phyloP scores from a whole-genome alignment of 179 eudicot species.

The Actinidia arguta region DNA sequence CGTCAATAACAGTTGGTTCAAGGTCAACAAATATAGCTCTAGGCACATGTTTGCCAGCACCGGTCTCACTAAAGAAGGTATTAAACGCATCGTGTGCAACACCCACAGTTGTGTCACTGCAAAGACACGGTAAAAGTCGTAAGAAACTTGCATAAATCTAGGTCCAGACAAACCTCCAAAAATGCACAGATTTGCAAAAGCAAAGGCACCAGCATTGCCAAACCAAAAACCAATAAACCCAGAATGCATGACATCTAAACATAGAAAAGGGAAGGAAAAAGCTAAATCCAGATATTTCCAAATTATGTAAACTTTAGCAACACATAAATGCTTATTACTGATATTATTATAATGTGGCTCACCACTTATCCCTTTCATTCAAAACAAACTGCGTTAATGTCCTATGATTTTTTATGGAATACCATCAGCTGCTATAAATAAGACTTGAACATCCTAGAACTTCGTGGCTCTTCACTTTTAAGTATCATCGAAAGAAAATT shows the following conservation, averaged over 20 bases:
- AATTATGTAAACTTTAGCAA: slow-evolving; percentile 4
- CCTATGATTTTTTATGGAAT: neutral
- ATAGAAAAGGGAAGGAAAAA: neutral
- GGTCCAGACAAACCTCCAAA: neutral
- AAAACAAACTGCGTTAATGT: too few species aligned
- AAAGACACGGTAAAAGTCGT: slow-evolving; percentile 5
- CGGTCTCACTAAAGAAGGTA: slow-evolving; percentile 90
- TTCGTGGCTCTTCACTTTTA: neutral
- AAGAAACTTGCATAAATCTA: neutral
- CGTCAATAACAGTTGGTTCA: slow-evolving; percentile 87
- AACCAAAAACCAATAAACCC: neutral
- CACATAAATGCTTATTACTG: neutral
- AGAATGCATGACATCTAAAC: neutral
- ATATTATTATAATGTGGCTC: neutral
- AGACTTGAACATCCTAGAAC: neutral
- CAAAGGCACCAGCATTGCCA: neutral
- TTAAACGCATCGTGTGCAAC: slow-evolving; percentile 80
- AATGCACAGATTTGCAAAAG: neutral
- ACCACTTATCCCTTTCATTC: neutral
- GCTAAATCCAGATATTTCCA: neutral
- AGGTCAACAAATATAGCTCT: slow-evolving; percentile 85
- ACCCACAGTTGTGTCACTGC: slow-evolving; percentile 69
- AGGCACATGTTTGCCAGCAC: slow-evolving; percentile 86
- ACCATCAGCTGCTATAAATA: neutral
- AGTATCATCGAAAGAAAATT: neutral